Conservation (phyloP, 75 land plant genomes). For the Pinus taeda region DNA sequence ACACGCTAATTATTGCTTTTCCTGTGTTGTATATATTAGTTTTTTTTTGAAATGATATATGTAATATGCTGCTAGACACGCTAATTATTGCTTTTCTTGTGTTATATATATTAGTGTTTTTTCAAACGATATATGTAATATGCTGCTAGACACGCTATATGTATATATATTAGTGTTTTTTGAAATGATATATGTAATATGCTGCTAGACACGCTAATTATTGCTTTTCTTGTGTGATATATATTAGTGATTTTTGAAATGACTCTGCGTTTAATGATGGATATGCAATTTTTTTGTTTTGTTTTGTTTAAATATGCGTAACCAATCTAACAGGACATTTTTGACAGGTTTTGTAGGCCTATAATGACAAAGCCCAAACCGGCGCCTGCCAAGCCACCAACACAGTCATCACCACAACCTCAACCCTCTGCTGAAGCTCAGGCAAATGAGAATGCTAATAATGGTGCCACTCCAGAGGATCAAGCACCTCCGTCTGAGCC, state of each 20-base stretch:
- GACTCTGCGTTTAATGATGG: too few species aligned
- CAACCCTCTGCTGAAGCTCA: slow-evolving; percentile 32
- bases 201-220: too few species aligned
- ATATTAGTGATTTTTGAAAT: not conserved
- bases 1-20: too few species aligned
- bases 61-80: not conserved
- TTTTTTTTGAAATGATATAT: too few species aligned
- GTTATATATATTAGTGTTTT: not conserved
- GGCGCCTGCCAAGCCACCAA: slow-evolving; percentile 55
- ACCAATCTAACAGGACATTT: not conserved
- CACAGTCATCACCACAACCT: slow-evolving; percentile 11
- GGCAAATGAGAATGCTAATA: slow-evolving; percentile 1
- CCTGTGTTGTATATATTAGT: too few species aligned
- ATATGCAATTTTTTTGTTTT: too few species aligned
- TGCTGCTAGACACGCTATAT: too few species aligned
- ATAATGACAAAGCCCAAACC: slow-evolving; percentile 87
- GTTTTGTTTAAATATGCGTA: not conserved
- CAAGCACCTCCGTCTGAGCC: slow-evolving; percentile 38
- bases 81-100: too few species aligned
- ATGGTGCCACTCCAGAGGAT: not conserved
- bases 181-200: not conserved
- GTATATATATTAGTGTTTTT: too few species aligned
- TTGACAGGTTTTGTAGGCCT: slow-evolving; percentile 84
- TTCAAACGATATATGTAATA: not conserved
- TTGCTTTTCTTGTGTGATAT: too few species aligned